phyloP scores from a whole-genome alignment of 495 filamentous ascomycete genomes.

The Penicillium canescens region DNA sequence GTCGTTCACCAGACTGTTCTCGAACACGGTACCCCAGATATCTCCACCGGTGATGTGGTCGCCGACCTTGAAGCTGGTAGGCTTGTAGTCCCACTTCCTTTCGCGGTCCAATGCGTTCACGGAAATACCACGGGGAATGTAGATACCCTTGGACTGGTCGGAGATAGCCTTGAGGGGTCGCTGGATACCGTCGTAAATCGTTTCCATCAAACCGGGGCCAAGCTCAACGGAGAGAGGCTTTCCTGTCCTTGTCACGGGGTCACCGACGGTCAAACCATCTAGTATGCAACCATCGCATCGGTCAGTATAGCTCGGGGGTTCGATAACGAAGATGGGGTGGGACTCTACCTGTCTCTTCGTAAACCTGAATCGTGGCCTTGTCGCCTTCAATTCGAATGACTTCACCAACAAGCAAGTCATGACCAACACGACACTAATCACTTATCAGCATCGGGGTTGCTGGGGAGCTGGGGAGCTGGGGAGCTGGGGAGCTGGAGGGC shows the following conservation, averaged over 20 bases:
- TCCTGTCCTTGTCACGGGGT: conserved; percentile 85
- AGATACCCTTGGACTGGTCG: conserved; percentile 77
- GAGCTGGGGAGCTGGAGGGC: conserved; percentile 5
- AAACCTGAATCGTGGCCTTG: conserved; percentile 96
- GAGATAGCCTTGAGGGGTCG: conserved; percentile 86
- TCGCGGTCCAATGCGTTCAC: conserved; percentile 83
- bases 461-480: conserved; percentile 8
- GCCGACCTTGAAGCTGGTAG: conserved; percentile 80
- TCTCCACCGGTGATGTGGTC: conserved; percentile 97
- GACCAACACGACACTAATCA: conserved; percentile 76
- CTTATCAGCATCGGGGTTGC: conserved; percentile 4
- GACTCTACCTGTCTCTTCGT: conserved; percentile 89
- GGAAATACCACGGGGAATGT: conserved; percentile 94
- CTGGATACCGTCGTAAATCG: conserved; percentile 99
- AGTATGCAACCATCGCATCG: conserved; percentile 8
- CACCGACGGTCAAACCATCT: conserved; percentile 96
- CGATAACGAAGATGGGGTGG: conserved; percentile 7
- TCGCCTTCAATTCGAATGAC: conserved; percentile 97
- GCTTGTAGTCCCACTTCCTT: conserved; percentile 95
- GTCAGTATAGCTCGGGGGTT: conserved; percentile 18
- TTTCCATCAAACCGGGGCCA: conserved; percentile 95
- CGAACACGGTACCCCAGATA: conserved; percentile 88
- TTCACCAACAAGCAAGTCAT: conserved; percentile 88
- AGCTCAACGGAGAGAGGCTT: conserved; percentile 97
- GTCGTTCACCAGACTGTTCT: conserved; percentile 93